Evolutionary conservation across 2,329 filamentous ascomycete species (phyloP).

Genomic region (Cryoendolithus antarcticus): DNA sequence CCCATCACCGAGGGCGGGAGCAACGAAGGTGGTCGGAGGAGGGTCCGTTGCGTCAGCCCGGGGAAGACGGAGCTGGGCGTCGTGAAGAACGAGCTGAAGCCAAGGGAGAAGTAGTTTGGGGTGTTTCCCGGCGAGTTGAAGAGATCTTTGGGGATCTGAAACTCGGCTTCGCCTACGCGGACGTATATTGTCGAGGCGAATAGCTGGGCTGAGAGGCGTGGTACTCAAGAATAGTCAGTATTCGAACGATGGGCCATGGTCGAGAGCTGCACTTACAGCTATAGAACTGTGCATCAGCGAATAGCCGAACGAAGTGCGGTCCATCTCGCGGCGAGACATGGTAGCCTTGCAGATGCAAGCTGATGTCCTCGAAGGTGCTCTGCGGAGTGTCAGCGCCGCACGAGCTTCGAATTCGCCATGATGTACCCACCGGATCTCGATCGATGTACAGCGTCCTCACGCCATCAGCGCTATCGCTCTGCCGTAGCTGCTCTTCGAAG

Average conservation of each 20-base stretch:
- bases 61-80: slow-evolving; percentile 72
- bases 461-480: slow-evolving; percentile 44
- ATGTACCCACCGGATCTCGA: slow-evolving; percentile 54
- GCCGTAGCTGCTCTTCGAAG: slow-evolving; percentile 69
- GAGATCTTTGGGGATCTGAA: slow-evolving; percentile 79
- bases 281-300: slow-evolving; percentile 93
- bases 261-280: slow-evolving; percentile 43
- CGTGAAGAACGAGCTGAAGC: slow-evolving; percentile 79
- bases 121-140: slow-evolving; percentile 76
- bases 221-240: slow-evolving; percentile 44
- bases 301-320: slow-evolving; percentile 79
- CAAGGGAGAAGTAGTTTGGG: slow-evolving; percentile 92
- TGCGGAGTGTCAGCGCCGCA: too few species aligned
- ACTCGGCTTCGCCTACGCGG: slow-evolving; percentile 73
- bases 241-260: not conserved
- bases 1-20: slow-evolving; percentile 69
- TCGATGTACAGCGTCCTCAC: slow-evolving; percentile 88
- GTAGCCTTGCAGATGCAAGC: slow-evolving; percentile 83
- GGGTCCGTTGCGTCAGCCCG: slow-evolving; percentile 62
- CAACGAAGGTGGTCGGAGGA: slow-evolving; percentile 80
- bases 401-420: too few species aligned
- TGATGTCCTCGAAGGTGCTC: slow-evolving; percentile 73
- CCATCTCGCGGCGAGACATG: slow-evolving; percentile 71
- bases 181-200: slow-evolving; percentile 89
- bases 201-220: slow-evolving; percentile 77